Evolutionary conservation across 2,329 filamentous ascomycete genomes (phyloP).

Genomic region (Cryphonectria parasitica): DNA sequence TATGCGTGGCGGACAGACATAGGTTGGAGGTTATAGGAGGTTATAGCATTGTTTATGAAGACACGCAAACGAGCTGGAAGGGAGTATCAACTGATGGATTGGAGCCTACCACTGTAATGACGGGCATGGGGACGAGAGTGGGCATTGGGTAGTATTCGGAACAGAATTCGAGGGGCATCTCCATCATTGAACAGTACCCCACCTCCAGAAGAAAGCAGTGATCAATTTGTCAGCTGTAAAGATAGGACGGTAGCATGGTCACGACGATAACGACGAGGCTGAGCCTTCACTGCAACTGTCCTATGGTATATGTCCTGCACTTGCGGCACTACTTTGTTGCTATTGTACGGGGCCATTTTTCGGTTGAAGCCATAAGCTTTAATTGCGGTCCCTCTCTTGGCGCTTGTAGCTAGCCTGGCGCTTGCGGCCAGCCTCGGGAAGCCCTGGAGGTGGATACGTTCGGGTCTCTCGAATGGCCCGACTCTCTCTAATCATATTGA

Average conservation of each 20-base stretch:
- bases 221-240: slow-evolving; percentile 2
- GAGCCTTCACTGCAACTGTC: neutral
- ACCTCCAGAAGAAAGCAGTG: neutral
- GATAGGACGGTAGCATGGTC: neutral
- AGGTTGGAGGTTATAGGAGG: neutral
- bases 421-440: neutral
- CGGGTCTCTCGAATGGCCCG: neutral
- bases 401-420: neutral
- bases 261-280: neutral
- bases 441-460: neutral
- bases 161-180: slow-evolving; percentile 5
- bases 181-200: neutral
- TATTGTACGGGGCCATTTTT: neutral
- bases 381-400: neutral
- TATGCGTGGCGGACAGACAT: neutral
- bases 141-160: neutral
- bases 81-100: neutral
- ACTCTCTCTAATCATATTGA: neutral
- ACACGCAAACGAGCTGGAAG: neutral
- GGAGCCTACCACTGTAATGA: neutral
- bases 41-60: neutral
- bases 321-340: no score
- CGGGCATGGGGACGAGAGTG: neutral
- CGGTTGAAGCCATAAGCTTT: neutral
- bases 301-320: no score